Base-by-base conservation (phyloP, 495 filamentous ascomycete genomes). In the Annulohypoxylon stygium region DNA sequence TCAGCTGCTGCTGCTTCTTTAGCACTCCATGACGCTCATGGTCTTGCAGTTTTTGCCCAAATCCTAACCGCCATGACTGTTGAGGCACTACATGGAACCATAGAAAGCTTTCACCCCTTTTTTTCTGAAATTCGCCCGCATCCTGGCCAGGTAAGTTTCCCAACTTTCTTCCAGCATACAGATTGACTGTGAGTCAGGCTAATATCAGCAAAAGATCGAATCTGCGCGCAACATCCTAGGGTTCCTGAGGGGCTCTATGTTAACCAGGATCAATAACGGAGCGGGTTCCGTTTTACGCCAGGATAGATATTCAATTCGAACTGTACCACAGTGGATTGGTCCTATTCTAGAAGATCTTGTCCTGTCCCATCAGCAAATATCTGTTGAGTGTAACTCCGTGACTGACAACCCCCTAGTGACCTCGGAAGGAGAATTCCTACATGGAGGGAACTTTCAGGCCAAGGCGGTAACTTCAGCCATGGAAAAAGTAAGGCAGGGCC, bases 11-110 rank as follows among this genome's bases (percentile, higher is more conserved):
- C 9, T 3, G 39, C 6, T 43, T 4, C 39, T 8, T 43, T 43
- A 43, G 39, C 39, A 43, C 39, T 43, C 39, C 39, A 43, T 43
- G 39, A 43, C 39, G 39, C 39, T 43, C 39, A 43, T 43, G 39
- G 39, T 43, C 39, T 43, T 4, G 39, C 39, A 43, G 10, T 43
- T 43, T 43, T 43, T 43, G 39, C 39, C 9, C 39, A 43, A 43
- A 43, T 43, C 9, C 39, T 43, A 3, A 43, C 39, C 39, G 39
- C 39, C 39, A 43, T 43, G 39, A 43, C 4, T 12, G 39, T 43
- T 12, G 39, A 43, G 39, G 39, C 39, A 3, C 10, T 43, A 43
- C 39, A 43, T 43, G 39, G 39, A 43, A 43, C 39, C 3, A 8
- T 43, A 43, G 39, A 43, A n/a, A 43, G 39, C 39, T 43, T 43